Base-by-base conservation (phyloP, 202 grass and related monocot species). In the Elaeis oleifera region DNA sequence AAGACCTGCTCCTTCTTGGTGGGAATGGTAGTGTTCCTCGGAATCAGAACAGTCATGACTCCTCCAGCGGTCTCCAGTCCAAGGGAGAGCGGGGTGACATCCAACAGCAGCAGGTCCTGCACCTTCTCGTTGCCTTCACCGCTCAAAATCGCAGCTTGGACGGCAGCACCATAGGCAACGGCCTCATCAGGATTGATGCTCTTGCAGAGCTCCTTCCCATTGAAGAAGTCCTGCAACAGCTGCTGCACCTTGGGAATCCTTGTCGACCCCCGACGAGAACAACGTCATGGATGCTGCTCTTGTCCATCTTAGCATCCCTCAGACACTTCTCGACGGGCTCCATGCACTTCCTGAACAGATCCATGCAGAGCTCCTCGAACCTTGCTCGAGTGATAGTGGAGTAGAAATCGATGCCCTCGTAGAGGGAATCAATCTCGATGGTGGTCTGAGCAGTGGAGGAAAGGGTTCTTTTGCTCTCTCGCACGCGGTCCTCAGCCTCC, bases 1-100 rank as follows among this genome's bases (percentile, higher is more conserved):
- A 96, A 96, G 5, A 95, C 72, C 61, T 95, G 86, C 65, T 95
- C 90, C 73, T 95, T 88, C 77, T 85, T 90, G 49, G 90, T 95
- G 0, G 90, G 83, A 24, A 95, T 88, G 51, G 90, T 95, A 21
- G 78, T 88, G 59, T 95, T 95, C 71, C 86, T 76, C 7, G 83
- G 83, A 71, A 88, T 94, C 21, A 94, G 79, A 5, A 75, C 69
- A 0, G 84, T 88, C 89, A 88, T 94, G 29, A 88, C 88, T 1
- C 88, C 77, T 3, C 80, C 83, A 0, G 80, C 88, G 1, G 80
- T 90, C 74, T 90, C 83, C 0, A 87, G 63, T 9, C 88, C 88
- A 11, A 81, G 75, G 2, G 89, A 94, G 48, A 94, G 65, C 4
- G 81, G 81, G 21, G 81, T 85, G 57, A 94, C 89, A 19, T 88